Conservation (phyloP, 164 flowering plant species). For the Berberis vulgaris region DNA sequence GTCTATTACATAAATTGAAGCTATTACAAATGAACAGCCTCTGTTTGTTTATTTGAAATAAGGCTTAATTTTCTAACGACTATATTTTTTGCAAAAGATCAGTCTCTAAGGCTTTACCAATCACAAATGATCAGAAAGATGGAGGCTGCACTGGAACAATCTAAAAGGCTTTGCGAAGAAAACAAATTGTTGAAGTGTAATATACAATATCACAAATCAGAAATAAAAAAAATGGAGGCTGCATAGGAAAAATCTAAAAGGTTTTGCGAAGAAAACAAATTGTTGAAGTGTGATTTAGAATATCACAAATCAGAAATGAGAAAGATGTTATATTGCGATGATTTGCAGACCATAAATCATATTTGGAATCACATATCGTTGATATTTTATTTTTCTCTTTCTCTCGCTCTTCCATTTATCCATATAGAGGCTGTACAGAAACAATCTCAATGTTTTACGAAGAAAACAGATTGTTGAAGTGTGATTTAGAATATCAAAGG, state of each 20-base stretch:
- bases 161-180: not conserved
- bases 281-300: not conserved
- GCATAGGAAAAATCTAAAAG: not conserved
- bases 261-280: conserved; percentile 5
- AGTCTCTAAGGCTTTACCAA: too few relatives aligned
- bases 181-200: conserved; percentile 6
- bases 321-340: too few relatives aligned
- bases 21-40: too few relatives aligned
- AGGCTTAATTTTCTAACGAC: not conserved
- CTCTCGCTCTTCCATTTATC: too few relatives aligned
- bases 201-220: too few relatives aligned
- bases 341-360: too few relatives aligned
- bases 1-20: too few relatives aligned
- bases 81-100: not conserved
- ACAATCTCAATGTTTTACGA: not conserved
- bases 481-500: conserved; percentile 5
- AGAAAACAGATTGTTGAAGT: conserved; percentile 9
- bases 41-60: too few relatives aligned
- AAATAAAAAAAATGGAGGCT: not conserved
- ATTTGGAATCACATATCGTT: too few relatives aligned
- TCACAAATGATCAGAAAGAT: too few relatives aligned
- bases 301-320: too few relatives aligned
- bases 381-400: too few relatives aligned
- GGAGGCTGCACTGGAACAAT: not conserved
- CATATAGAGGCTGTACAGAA: not conserved